phyloP scores from a whole-genome alignment of 257 asterid genomes.

The Rhazya stricta region DNA sequence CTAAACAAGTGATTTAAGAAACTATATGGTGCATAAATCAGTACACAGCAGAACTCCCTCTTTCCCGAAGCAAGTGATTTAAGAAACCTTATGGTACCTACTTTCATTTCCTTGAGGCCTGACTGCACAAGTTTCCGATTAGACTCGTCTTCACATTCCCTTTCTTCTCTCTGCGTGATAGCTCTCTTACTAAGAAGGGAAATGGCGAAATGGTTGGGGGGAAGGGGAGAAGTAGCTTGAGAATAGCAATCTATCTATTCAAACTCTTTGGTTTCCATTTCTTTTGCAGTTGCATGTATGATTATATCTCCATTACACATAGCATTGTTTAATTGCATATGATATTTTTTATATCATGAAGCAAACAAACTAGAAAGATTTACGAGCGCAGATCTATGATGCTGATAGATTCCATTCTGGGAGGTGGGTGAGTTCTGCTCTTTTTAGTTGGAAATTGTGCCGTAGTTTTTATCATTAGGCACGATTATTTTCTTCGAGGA shows the following conservation, averaged over 20 bases:
- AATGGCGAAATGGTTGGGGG: background rate
- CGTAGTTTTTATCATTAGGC: background rate
- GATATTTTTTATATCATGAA: background rate
- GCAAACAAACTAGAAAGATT: background rate
- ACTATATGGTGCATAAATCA: no score
- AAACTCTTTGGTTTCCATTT: background rate
- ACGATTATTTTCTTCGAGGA: background rate
- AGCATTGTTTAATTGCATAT: background rate
- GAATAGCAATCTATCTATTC: background rate
- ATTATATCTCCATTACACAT: background rate
- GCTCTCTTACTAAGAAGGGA: background rate
- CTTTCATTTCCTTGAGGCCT: background rate
- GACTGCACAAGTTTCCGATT: background rate
- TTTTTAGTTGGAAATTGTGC: background rate
- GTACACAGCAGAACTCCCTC: no score
- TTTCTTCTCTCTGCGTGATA: no score
- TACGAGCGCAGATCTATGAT: background rate
- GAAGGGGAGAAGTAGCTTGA: background rate
- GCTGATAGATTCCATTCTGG: background rate
- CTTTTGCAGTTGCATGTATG: slow-evolving; percentile 2
- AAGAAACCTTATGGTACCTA: background rate
- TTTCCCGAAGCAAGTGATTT: background rate
- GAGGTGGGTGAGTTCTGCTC: no score
- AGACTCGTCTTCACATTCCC: background rate
- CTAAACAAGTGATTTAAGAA: no score